These are phyloP conservation scores for Tolypocladium nubicola DNA, from an alignment of 2,329 filamentous ascomycete species.

Conservation along the genomic window DNA sequence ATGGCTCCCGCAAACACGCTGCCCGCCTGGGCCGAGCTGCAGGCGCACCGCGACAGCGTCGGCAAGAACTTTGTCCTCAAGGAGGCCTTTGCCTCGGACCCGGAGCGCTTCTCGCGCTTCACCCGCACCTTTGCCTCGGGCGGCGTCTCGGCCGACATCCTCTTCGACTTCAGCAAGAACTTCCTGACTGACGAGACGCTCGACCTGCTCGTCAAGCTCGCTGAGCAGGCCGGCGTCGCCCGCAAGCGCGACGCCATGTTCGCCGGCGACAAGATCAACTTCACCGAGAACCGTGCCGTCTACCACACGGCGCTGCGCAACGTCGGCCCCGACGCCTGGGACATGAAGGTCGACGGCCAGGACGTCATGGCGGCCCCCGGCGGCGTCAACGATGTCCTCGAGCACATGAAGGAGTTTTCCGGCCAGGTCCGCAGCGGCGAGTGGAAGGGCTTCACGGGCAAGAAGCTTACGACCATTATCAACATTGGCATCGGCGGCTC, in stretches of 20 bases:
- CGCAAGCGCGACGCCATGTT: constrained; percentile 97
- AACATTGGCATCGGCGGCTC: constrained; percentile 98
- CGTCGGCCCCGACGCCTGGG: constrained; percentile 56
- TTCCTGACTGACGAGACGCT: constrained; percentile 91
- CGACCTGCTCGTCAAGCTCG: constrained; percentile 75
- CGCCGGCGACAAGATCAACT: constrained; percentile 96
- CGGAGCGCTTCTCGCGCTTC: constrained; percentile 82
- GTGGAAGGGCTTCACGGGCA: constrained; percentile 96
- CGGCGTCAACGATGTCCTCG: constrained; percentile 79
- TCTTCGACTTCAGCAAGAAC: constrained; percentile 99
- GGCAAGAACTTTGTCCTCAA: constrained; percentile 89
- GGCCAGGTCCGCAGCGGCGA: constrained; percentile 87
- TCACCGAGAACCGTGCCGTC: constrained; percentile 92
- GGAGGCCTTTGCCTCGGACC: constrained; percentile 83
- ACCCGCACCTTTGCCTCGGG: constrained; percentile 74
- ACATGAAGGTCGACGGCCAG: constrained; percentile 75
- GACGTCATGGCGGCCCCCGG: constrained; percentile 86
- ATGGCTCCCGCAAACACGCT: constrained; percentile 83
- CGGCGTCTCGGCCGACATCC: constrained; percentile 74
- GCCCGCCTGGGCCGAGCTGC: constrained; percentile 79
- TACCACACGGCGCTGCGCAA: constrained; percentile 94
- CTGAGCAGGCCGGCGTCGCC: constrained; percentile 82
- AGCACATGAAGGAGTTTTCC: constrained; percentile 98
- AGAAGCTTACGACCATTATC: constrained; percentile 92
- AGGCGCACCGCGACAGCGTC: constrained; percentile 76